Evolutionary conservation across 1,284 basidiomycete genomes (phyloP).

Genomic region (Fistulinella cinereoalba): DNA sequence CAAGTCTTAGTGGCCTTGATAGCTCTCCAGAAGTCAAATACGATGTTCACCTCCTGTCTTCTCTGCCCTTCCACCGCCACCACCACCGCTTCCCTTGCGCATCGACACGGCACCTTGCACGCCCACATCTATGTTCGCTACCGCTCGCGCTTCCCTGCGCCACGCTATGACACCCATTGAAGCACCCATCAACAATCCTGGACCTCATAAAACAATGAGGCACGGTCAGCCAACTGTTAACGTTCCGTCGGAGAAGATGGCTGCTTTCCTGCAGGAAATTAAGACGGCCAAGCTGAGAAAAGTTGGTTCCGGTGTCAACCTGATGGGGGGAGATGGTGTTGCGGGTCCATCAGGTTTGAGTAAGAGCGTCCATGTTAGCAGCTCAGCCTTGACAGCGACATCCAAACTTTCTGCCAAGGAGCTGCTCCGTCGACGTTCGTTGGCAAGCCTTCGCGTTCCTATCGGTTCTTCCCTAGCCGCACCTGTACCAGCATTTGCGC

Average conservation of each 20-base stretch:
- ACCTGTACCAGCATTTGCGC: conserved; percentile 9
- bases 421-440: conserved; percentile 26
- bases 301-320: conserved; percentile 30
- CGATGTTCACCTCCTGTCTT: conserved; percentile 19
- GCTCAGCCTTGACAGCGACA: not conserved
- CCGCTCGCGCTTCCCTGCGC: conserved; percentile 61
- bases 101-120: conserved; percentile 31
- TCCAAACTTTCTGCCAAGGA: conserved; percentile 20
- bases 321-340: conserved; percentile 21
- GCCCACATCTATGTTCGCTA: conserved; percentile 46
- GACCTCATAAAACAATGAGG: conserved; percentile 28
- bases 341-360: conserved; percentile 30
- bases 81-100: conserved; percentile 39
- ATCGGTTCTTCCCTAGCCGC: conserved; percentile 24
- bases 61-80: conserved; percentile 49
- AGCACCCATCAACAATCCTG: conserved; percentile 57
- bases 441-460: conserved; percentile 28
- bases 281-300: conserved; percentile 66
- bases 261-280: conserved; percentile 73
- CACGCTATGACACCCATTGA: conserved; percentile 56
- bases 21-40: conserved; percentile 46
- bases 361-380: conserved; percentile 26
- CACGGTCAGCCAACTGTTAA: conserved; percentile 65
- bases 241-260: conserved; percentile 74
- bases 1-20: conserved; percentile 1